Evolutionary conservation across 768 basidiomycete species (phyloP).

Genomic region (Serendipita sp.): DNA sequence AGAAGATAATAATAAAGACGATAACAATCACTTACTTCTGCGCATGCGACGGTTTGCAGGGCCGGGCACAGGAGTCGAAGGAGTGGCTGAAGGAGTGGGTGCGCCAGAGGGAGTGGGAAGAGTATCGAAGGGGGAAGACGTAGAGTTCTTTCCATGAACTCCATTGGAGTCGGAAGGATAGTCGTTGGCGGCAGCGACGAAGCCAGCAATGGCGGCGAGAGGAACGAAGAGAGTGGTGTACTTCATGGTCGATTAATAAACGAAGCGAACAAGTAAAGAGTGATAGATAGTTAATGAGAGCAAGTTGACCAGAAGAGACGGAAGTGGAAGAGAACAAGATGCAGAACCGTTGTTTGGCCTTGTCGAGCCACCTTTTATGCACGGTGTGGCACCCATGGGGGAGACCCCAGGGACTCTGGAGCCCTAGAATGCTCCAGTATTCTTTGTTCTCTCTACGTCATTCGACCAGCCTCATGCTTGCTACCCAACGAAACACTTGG

Average conservation of each 20-base stretch:
- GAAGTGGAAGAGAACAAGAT: background rate
- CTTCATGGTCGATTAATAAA: slow-evolving; percentile 6
- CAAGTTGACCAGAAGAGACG: background rate
- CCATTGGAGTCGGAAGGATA: background rate
- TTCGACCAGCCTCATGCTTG: too few species aligned
- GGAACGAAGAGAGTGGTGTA: slow-evolving; percentile 1
- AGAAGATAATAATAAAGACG: too few species aligned
- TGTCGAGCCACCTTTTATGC: too few species aligned
- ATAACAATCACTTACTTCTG: background rate
- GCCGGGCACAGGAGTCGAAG: background rate
- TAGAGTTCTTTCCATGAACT: background rate
- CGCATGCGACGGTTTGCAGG: background rate
- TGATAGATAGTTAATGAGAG: background rate
- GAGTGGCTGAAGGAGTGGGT: too few species aligned
- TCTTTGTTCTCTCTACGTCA: too few species aligned
- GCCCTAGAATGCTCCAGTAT: too few species aligned
- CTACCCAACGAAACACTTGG: too few species aligned
- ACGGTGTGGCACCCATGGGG: too few species aligned
- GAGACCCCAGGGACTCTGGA: too few species aligned
- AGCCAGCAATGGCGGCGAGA: background rate
- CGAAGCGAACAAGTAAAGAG: background rate
- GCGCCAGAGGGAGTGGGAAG: background rate
- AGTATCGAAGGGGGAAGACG: background rate
- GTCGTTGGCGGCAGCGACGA: background rate
- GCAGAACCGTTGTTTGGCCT: background rate